These are phyloP conservation scores for Aspergillus affinis DNA, from an alignment of 495 filamentous ascomycete species.

Conservation along the genomic window DNA sequence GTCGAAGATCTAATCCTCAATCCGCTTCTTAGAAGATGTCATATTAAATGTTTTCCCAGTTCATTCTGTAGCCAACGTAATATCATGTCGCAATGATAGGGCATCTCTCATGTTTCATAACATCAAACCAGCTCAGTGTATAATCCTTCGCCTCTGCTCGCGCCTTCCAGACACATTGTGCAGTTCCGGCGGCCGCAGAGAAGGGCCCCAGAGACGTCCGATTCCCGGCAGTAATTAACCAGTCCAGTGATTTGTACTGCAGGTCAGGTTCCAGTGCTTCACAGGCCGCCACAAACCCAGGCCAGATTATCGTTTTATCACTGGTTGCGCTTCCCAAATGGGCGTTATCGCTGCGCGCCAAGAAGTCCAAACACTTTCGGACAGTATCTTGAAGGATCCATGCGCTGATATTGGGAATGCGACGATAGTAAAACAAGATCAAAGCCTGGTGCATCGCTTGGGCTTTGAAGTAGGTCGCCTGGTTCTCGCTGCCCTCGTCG, in stretches of 20 bases:
- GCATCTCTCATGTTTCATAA: constrained; percentile 15
- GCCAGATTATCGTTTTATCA: constrained; percentile 7
- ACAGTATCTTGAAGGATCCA: constrained; percentile 18
- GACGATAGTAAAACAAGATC: constrained; percentile 18
- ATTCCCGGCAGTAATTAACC: constrained; percentile 1
- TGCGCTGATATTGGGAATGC: constrained; percentile 16
- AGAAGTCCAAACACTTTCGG: constrained; percentile 5
- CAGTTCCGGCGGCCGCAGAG: constrained; percentile 11
- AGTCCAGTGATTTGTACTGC: constrained; percentile 5
- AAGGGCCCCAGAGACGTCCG: constrained; percentile 11
- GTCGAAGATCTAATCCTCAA: too few relatives aligned
- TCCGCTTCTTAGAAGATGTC: too few relatives aligned
- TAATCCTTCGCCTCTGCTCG: constrained; percentile 17
- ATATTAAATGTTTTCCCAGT: too few relatives aligned
- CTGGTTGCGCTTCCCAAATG: background rate
- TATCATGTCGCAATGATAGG: constrained; percentile 1
- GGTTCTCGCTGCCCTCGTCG: background rate
- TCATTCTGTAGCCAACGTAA: too few relatives aligned
- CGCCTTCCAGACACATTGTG: constrained; percentile 13
- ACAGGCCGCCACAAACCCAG: constrained; percentile 17
- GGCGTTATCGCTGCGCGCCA: background rate
- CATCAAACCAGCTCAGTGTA: constrained; percentile 21
- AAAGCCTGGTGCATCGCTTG: constrained; percentile 16
- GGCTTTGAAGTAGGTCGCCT: background rate
- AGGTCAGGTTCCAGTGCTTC: constrained; percentile 11